Evolutionary conservation across 352 stramenopile genomes (phyloP), one percentile per base, ranked within the genome.

Genomic region (Phytopythium kandeliae): DNA sequence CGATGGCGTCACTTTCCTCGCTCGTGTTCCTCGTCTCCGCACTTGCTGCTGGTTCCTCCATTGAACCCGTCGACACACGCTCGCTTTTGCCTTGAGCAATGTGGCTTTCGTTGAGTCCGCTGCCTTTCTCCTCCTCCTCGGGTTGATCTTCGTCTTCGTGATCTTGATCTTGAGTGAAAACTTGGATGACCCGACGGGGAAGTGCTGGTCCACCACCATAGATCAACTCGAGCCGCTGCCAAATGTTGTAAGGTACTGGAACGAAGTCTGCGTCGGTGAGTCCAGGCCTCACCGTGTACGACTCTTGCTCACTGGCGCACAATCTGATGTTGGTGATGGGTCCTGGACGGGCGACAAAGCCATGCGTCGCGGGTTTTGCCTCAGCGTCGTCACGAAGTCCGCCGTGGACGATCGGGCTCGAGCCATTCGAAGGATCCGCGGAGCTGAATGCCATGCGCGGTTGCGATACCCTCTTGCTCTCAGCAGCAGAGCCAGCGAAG

Each of bases 191-290:
- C 37, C 71, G 76, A 4, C 80, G 77, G 3, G 78, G 67, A 38
- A 86, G 67, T 30, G 74, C 69, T 0, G 74, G 78, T 1, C 78
- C 77, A 13, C 75, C 73, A 36, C 75, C 75, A 36, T 89, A 88
- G 0, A 74, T 43, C 48, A 75, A 51, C 11, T 76, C 37, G 6
- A 91, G 63, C 13, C 67, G 69, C 15, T 62, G 69, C 80, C 80
- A 91, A 10, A 88, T 57, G 4, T 12, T 7, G 40, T 51, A 25
- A 0, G 69, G 47, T 0, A 89, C 60, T 0, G 88, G 50, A 17
- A 89, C 69, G 43, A 71, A 85, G 40, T 91, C 63, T 7, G 58
- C 61, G 13, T 72, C 45, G 11, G 48, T 16, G 11, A 90, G 46
- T 19, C 21, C 52, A 19, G 55, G 65, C 28, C 53, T 51, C 35